Evolutionary conservation across 805 yeast genomes (phyloP).

Genomic region (Isabelozyma gotoi): DNA sequence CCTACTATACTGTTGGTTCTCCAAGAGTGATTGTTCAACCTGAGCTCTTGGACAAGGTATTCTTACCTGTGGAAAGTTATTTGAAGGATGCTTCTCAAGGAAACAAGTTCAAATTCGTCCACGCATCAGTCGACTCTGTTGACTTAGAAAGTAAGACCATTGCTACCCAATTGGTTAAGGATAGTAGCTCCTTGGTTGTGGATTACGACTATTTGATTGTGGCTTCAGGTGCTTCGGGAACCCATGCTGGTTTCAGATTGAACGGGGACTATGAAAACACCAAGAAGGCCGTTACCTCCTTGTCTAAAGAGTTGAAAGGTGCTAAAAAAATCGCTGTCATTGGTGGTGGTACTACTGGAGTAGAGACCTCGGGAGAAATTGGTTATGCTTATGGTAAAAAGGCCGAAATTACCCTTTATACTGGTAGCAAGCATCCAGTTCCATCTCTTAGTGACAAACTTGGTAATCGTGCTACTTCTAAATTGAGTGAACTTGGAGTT

Average conservation of each 20-base stretch:
- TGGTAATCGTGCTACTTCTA: conserved; percentile 10
- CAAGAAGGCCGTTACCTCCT: conserved; percentile 13
- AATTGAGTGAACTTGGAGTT: conserved; percentile 18
- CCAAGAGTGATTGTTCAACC: conserved; percentile 35
- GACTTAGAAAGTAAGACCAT: conserved; percentile 23
- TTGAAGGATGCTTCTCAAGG: conserved; percentile 15
- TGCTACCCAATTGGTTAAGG: background rate
- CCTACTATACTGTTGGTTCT: conserved; percentile 23
- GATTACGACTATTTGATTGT: conserved; percentile 33
- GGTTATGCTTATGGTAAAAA: conserved; percentile 15
- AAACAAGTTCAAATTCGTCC: conserved; percentile 15
- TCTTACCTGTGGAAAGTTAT: conserved; percentile 15
- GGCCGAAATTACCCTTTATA: conserved; percentile 18
- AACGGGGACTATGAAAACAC: conserved; percentile 14
- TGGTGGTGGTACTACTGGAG: conserved; percentile 43
- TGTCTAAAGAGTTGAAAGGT: conserved; percentile 12
- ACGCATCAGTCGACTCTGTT: conserved; percentile 23
- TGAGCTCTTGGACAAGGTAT: conserved; percentile 11
- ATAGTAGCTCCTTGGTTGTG: conserved; percentile 5
- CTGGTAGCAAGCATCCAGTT: conserved; percentile 19
- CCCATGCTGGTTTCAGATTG: conserved; percentile 24
- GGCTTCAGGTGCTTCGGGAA: conserved; percentile 31
- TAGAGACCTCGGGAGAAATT: conserved; percentile 38
- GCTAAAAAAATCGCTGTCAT: conserved; percentile 32
- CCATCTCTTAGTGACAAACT: conserved; percentile 9